Base-by-base conservation (phyloP, 345 rosid species). In the Gossypium mustelinum region DNA sequence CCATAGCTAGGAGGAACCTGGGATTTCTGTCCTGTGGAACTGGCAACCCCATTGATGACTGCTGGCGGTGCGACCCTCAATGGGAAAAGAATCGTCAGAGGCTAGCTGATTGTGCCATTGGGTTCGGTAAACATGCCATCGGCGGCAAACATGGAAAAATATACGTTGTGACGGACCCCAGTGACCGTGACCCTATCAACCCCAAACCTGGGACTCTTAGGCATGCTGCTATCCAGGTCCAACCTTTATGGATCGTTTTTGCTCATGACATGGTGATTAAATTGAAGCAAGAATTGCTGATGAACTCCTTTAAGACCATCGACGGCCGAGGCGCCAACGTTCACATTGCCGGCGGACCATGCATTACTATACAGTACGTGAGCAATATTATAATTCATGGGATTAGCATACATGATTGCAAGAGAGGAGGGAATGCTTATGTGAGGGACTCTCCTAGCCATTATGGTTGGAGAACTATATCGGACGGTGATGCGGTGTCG, bases 291-390 rank as follows among this genome's bases (percentile, higher is more conserved):
- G 92, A 88, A 81, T 71, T 88, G 51, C 24, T 88, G 11, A 81
- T 86, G 88, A 88, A 85, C 83, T 88, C 90, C 1, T 86, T 86
- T 78, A 88, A 88, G 76, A 88, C 92, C 16, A 85, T 88, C 56
- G 92, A 88, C 48, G 92, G 92, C 2, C 83, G 92, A 18, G 92
- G 92, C 47, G 86, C 77, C 9, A 83, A 60, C 50, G 88, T 88
- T 6, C 90, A 86, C 63, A 85, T 88, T 1, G 82, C 88, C 18
- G 86, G 88, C 0, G 92, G 92, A 2, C 90, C 92, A 68, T 88
- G 92, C 79, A 88, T 88, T 67, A 88, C 92, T 0, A 80, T 86
- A n/a, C 92, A 88, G 67, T 86, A 79, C 61, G 90, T 86, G 75
- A 88, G 85, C 63, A 86, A 88, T 75, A 67, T 88, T 10, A 88